These are phyloP conservation scores for Paracoccidioides lutzii DNA, from an alignment of 2,329 filamentous ascomycete genomes.

Conservation along the genomic window DNA sequence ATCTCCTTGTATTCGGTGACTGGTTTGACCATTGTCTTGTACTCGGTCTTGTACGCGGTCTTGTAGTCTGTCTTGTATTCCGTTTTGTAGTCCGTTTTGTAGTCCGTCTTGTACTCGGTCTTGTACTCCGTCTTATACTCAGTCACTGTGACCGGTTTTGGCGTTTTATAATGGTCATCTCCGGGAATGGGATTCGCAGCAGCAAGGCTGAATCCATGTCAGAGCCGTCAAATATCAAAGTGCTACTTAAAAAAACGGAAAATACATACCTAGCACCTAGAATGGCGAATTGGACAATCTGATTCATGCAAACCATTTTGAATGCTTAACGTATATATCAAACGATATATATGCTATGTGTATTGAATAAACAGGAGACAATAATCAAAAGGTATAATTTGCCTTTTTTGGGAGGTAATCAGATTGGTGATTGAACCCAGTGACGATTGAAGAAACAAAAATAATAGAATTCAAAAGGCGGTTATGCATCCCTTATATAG, in stretches of 20 bases:
- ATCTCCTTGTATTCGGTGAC: conserved; percentile 1
- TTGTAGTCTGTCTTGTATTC: not conserved
- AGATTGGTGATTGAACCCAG: not conserved
- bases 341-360: not conserved
- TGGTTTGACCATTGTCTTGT: not conserved
- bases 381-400: not conserved
- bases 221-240: not conserved
- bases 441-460: not conserved
- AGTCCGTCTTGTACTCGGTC: conserved; percentile 1
- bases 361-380: not conserved
- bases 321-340: not conserved
- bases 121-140: not conserved
- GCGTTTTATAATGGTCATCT: conserved; percentile 1
- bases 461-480: not conserved
- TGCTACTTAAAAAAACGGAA: not conserved
- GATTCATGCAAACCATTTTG: conserved; percentile 6
- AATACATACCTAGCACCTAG: conserved; percentile 3
- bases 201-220: not conserved
- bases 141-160: not conserved
- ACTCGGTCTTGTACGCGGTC: not conserved
- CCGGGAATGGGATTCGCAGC: conserved; percentile 3
- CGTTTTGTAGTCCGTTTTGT: not conserved
- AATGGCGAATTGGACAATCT: conserved; percentile 2
- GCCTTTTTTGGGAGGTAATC: not conserved
- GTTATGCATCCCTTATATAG: not conserved